phyloP scores from a whole-genome alignment of 2,329 filamentous ascomycete genomes.

The Monosporascus ibericus region DNA sequence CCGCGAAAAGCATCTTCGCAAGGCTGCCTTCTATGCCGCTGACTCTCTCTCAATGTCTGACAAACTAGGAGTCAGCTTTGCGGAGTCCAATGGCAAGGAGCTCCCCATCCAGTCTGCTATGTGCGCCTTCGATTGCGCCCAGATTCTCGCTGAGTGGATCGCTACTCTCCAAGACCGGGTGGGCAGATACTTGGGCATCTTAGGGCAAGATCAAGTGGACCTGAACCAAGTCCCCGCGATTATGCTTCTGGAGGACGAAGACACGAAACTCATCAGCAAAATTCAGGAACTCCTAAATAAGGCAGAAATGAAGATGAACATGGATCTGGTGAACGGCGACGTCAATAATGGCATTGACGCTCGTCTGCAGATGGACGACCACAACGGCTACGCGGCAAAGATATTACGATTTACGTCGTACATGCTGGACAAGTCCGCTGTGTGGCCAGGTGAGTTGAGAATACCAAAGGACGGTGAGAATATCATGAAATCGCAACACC shows the following conservation, averaged over 20 bases:
- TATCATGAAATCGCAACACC: too few relatives aligned
- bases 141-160: constrained; percentile 91
- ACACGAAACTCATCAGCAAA: constrained; percentile 77
- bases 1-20: constrained; percentile 81
- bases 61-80: constrained; percentile 77
- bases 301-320: constrained; percentile 73
- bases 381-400: constrained; percentile 76
- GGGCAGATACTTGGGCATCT: constrained; percentile 79
- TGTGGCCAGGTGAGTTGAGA: constrained; percentile 74
- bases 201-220: constrained; percentile 79
- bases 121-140: constrained; percentile 89
- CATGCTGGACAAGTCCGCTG: constrained; percentile 80
- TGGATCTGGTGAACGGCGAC: constrained; percentile 41
- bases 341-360: constrained; percentile 45
- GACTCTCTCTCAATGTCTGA: constrained; percentile 87
- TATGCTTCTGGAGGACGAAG: constrained; percentile 87
- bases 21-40: constrained; percentile 91
- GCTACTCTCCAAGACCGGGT: constrained; percentile 89
- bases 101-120: constrained; percentile 85
- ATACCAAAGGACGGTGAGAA: too few relatives aligned
- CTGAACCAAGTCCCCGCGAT: constrained; percentile 74
- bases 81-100: constrained; percentile 76
- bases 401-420: constrained; percentile 78
- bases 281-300: constrained; percentile 71
- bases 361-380: constrained; percentile 50